Percentiles rank a stretch among this genome's conserved stretches.
Conservation (phyloP, 73 alveolate genomes). For the Paramecium bursaria region DNA sequence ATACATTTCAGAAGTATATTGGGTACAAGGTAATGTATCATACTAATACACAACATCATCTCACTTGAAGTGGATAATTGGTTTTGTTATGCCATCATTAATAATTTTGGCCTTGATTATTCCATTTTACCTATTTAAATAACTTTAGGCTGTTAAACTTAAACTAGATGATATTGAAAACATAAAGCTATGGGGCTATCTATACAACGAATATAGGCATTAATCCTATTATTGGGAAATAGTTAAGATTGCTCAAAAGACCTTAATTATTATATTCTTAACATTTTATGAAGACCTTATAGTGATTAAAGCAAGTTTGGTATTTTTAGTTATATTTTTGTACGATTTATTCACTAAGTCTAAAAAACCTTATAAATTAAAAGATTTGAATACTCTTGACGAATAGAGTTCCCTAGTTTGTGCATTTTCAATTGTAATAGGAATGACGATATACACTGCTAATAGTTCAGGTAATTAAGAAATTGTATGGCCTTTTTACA, state of each 20-base stretch:
- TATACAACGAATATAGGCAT: conserved; percentile 29
- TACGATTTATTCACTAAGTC: not conserved
- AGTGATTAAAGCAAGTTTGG: not conserved
- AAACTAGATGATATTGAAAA: not conserved
- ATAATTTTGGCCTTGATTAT: not conserved
- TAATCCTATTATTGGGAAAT: conserved; percentile 57
- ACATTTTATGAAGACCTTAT: conserved; percentile 45
- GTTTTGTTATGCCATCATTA: not conserved
- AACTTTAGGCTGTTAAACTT: not conserved
- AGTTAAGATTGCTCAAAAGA: conserved; percentile 19
- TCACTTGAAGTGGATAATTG: conserved; percentile 14
- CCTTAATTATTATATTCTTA: conserved; percentile 37
- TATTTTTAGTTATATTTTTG: not conserved
- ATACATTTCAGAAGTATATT: conserved; percentile 43
- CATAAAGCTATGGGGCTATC: conserved; percentile 13
- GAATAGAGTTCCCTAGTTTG: conserved; percentile 15
- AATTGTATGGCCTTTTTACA: no score
- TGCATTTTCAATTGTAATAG: conserved; percentile 20
- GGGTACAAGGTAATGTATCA: conserved; percentile 35
- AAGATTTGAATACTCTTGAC: not conserved
- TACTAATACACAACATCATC: conserved; percentile 4
- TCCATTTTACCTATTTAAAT: conserved; percentile 14
- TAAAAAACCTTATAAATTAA: not conserved
- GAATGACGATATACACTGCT: conserved; percentile 25
- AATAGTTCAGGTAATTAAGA: not conserved